These are phyloP conservation scores for Hevea brasiliensis DNA, from an alignment of 345 rosid genomes.

Conservation along the genomic window DNA sequence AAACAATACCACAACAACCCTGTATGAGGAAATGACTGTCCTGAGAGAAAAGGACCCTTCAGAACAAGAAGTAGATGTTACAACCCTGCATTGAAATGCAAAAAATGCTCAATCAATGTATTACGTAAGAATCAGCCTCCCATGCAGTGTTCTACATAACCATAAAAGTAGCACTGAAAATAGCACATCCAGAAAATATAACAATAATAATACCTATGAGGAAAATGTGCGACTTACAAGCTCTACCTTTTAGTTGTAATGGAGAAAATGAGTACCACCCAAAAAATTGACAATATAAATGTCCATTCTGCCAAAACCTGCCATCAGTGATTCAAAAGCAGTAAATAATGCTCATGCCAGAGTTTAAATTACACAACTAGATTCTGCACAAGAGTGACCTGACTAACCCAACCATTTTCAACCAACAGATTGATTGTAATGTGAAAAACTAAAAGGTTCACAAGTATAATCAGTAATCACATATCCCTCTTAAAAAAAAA, in stretches of 20 bases:
- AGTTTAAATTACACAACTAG: not conserved
- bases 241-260: conserved; percentile 70
- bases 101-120: not conserved
- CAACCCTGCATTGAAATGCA: conserved; percentile 33
- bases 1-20: conserved; percentile 60
- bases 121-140: not conserved
- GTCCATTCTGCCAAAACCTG: conserved; percentile 83
- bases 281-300: conserved; percentile 38
- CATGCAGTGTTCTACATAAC: not conserved
- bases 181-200: not conserved
- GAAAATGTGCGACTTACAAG: conserved; percentile 37
- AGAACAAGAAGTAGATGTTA: conserved; percentile 34
- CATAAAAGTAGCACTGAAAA: not conserved
- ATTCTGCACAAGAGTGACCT: not conserved
- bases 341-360: not conserved
- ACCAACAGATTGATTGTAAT: not conserved
- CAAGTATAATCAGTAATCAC: not conserved
- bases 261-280: conserved; percentile 35
- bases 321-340: not conserved
- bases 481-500: no score
- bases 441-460: not conserved
- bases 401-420: not conserved
- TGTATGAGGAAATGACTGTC: conserved; percentile 55
- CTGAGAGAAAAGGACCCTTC: conserved; percentile 45
- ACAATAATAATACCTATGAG: not conserved